Conservation (phyloP, 176 grass and related monocot species). For the Cocos nucifera region DNA sequence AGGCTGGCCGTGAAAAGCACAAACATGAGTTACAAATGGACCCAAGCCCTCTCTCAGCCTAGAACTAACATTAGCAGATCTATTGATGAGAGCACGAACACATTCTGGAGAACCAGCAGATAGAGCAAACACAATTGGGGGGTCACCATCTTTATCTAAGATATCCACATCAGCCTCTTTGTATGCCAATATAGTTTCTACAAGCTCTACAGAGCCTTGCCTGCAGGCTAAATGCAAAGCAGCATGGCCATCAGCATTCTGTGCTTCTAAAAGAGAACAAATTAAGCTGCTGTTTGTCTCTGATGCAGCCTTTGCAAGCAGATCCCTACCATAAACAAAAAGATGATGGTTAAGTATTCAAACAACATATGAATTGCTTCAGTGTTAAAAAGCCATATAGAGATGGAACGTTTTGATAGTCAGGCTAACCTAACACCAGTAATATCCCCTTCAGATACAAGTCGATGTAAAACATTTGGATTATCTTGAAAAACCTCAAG, state of each 20-base stretch:
- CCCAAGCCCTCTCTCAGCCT: constrained; percentile 70
- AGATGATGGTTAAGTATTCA: background rate
- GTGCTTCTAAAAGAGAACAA: constrained; percentile 73
- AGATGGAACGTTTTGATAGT: background rate
- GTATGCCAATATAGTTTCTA: constrained; percentile 82
- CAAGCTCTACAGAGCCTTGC: constrained; percentile 71
- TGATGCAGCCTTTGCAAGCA: constrained; percentile 70
- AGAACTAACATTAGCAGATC: constrained; percentile 61
- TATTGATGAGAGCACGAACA: constrained; percentile 69
- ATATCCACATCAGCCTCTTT: constrained; percentile 82
- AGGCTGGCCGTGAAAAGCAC: constrained; percentile 95
- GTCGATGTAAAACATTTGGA: constrained; percentile 83
- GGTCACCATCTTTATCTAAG: constrained; percentile 80
- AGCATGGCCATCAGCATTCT: constrained; percentile 77
- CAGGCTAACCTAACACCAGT: constrained; percentile 55
- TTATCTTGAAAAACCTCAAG: constrained; percentile 57
- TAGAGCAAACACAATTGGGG: constrained; percentile 93
- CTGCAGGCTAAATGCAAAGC: constrained; percentile 90
- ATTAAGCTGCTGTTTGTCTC: constrained; percentile 48
- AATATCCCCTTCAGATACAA: constrained; percentile 76
- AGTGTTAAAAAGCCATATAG: background rate
- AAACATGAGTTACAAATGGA: constrained; percentile 85
- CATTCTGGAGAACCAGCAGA: constrained; percentile 83
- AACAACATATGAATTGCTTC: too few species aligned
- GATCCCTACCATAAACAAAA: constrained; percentile 43